Evolutionary conservation across 345 rosid species (phyloP).

Genomic region (Linum usitatissimum): DNA sequence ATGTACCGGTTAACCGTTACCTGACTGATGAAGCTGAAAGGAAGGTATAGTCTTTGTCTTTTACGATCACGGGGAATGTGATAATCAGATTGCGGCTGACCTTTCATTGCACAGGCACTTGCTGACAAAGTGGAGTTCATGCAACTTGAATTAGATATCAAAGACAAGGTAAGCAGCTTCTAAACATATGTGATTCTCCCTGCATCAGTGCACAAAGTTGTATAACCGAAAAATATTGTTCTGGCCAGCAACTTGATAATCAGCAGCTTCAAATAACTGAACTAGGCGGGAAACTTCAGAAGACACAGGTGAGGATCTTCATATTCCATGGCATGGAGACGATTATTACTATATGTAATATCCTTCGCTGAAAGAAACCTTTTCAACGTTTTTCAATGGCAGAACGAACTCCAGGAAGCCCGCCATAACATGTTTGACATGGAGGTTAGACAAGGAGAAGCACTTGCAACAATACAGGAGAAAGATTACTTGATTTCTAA

Average conservation of each 20-base stretch:
- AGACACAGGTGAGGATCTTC: neutral
- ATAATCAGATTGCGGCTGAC: neutral
- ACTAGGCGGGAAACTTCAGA: slow-evolving; percentile 1
- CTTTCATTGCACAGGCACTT: neutral
- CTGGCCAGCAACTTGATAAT: neutral
- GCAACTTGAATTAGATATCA: neutral
- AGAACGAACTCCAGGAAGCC: slow-evolving; percentile 4
- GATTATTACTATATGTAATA: neutral
- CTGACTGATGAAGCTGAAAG: slow-evolving; percentile 7
- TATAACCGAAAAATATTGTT: neutral
- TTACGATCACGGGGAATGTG: neutral
- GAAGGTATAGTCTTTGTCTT: slow-evolving; percentile 5
- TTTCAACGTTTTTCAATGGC: neutral
- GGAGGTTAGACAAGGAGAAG: slow-evolving; percentile 3
- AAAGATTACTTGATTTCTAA: slow-evolving; percentile 4
- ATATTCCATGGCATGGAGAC: neutral
- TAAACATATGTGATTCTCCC: neutral
- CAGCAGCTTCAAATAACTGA: slow-evolving; percentile 10
- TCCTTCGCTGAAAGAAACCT: neutral
- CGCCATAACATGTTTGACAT: neutral
- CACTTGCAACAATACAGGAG: slow-evolving; percentile 5
- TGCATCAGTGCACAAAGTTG: neutral
- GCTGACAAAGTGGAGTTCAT: slow-evolving; percentile 4
- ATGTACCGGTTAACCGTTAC: slow-evolving; percentile 1
- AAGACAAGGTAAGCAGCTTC: slow-evolving; percentile 10